These are phyloP conservation scores for Rhazya stricta DNA, from an alignment of 257 asterid species.

Conservation along the genomic window DNA sequence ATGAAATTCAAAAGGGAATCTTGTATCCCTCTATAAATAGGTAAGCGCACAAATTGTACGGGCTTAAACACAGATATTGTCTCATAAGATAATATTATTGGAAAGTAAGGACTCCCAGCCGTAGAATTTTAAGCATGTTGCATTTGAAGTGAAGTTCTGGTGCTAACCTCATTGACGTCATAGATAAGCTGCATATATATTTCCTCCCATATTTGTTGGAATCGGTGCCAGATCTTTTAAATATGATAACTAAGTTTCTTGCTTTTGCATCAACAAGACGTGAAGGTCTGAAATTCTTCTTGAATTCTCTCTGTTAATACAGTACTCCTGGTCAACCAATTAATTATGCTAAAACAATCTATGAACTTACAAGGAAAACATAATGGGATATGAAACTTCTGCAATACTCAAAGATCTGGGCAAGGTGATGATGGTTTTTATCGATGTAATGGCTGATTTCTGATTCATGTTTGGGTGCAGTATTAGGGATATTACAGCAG, in stretches of 20 bases:
- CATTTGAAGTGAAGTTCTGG: neutral
- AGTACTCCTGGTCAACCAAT: neutral
- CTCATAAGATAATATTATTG: neutral
- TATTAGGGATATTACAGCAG: conserved; percentile 86
- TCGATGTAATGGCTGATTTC: neutral
- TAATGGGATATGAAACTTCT: neutral
- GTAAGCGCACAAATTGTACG: conserved; percentile 27
- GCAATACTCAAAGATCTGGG: neutral
- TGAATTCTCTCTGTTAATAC: neutral
- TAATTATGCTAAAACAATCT: neutral
- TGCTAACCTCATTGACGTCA: neutral
- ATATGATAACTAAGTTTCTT: neutral
- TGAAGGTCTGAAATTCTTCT: neutral
- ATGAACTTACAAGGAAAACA: neutral
- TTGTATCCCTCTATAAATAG: conserved; percentile 84
- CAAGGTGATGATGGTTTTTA: neutral
- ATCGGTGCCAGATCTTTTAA: too few relatives aligned
- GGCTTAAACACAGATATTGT: neutral
- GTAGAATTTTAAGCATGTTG: neutral
- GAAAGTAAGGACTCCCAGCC: neutral
- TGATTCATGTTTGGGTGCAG: conserved; percentile 39
- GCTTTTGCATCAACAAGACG: too few relatives aligned
- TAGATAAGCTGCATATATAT: neutral
- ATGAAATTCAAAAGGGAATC: conserved; percentile 67
- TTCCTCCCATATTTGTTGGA: neutral